phyloP scores from a whole-genome alignment of 768 basidiomycete genomes.

The Boletus barrowsii region DNA sequence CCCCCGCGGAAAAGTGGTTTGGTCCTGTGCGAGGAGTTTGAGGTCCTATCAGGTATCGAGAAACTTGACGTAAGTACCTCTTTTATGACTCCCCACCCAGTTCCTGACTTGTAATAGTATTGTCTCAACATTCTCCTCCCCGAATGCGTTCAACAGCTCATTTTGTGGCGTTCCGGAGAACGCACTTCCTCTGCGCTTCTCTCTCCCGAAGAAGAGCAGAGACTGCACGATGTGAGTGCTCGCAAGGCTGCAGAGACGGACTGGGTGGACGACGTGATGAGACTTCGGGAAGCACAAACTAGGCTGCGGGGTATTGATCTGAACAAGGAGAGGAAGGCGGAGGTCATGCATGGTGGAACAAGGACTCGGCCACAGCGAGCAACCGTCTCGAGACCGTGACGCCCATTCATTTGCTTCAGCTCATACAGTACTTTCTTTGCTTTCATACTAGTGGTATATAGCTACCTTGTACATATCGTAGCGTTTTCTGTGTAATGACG shows the following conservation, averaged over 20 bases:
- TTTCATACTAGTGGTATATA: not conserved
- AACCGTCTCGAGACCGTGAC: slow-evolving; percentile 21
- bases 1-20: slow-evolving; percentile 14
- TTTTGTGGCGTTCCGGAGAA: slow-evolving; percentile 67
- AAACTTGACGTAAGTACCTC: slow-evolving; percentile 47
- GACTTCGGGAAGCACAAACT: slow-evolving; percentile 35
- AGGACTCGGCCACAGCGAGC: slow-evolving; percentile 27
- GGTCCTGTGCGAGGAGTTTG: slow-evolving; percentile 42
- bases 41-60: slow-evolving; percentile 41
- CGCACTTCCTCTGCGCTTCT: slow-evolving; percentile 52
- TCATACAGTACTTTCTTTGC: not conserved
- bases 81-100: not conserved
- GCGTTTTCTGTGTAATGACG: not conserved
- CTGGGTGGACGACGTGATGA: slow-evolving; percentile 65
- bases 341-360: slow-evolving; percentile 23
- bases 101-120: slow-evolving; percentile 44
- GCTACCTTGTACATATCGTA: not conserved
- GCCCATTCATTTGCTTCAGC: slow-evolving; percentile 1
- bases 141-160: slow-evolving; percentile 67
- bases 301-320: slow-evolving; percentile 36
- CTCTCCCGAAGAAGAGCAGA: slow-evolving; percentile 50
- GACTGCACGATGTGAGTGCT: slow-evolving; percentile 48
- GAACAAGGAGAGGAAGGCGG: slow-evolving; percentile 28
- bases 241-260: slow-evolving; percentile 52
- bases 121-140: slow-evolving; percentile 69